Evolutionary conservation across 306 rosid genomes (phyloP).

Genomic region (Corylus americana): DNA sequence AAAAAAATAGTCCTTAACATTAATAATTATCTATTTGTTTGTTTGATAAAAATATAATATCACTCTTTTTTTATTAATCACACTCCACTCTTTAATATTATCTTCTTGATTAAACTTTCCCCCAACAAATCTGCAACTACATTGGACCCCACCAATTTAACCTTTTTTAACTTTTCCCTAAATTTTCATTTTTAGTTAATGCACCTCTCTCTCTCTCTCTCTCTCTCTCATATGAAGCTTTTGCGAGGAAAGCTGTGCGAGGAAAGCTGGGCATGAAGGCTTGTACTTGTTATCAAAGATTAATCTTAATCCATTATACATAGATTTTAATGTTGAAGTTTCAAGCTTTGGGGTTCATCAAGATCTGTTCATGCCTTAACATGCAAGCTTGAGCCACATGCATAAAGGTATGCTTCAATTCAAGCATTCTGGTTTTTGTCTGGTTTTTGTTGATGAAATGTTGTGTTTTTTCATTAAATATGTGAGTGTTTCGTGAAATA

Average conservation of each 20-base stretch:
- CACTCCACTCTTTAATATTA: slow-evolving; percentile 6
- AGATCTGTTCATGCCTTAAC: slow-evolving; percentile 47
- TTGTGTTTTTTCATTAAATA: background rate
- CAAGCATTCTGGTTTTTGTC: slow-evolving; percentile 28
- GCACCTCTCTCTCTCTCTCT: slow-evolving; percentile 32
- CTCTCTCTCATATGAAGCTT: slow-evolving; percentile 55
- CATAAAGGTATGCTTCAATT: slow-evolving; percentile 46
- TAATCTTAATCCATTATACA: slow-evolving; percentile 24
- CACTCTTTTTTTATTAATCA: background rate
- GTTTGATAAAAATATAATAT: too few species aligned
- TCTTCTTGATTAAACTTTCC: slow-evolving; percentile 26
- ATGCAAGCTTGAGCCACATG: slow-evolving; percentile 46
- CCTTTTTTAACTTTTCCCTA: slow-evolving; percentile 31
- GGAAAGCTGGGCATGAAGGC: slow-evolving; percentile 47
- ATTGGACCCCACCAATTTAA: slow-evolving; percentile 51
- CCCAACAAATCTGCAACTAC: slow-evolving; percentile 52
- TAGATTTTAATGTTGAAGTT: slow-evolving; percentile 36
- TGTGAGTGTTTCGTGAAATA: slow-evolving; percentile 19
- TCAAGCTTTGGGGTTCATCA: slow-evolving; percentile 43
- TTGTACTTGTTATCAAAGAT: slow-evolving; percentile 31
- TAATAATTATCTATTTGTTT: too few species aligned
- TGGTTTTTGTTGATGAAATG: slow-evolving; percentile 20
- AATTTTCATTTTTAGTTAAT: slow-evolving; percentile 11
- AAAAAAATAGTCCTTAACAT: too few species aligned
- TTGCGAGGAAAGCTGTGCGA: slow-evolving; percentile 37